A percentile compares a stretch with the other conserved stretches of the same genome.
phyloP scores from a whole-genome alignment of 2,329 filamentous ascomycete species.

The Neurospora sp. region DNA sequence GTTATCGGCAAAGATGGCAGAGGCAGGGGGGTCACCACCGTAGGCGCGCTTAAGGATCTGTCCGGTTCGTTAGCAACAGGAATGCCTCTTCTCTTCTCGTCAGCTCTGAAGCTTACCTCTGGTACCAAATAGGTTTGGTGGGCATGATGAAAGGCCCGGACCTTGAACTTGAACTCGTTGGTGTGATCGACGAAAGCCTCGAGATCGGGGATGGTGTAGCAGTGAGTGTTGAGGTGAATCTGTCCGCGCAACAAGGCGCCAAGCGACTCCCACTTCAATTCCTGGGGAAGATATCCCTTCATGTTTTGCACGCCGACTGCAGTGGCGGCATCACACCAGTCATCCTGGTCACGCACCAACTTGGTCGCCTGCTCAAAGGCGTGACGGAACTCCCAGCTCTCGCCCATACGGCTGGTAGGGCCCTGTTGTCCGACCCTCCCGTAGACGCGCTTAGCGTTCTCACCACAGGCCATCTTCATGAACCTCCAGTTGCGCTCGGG shows the following conservation, averaged over 20 bases:
- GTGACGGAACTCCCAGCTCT: conserved; percentile 60
- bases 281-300: conserved; percentile 49
- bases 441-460: conserved; percentile 57
- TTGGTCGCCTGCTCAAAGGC: conserved; percentile 54
- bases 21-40: conserved; percentile 43
- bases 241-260: conserved; percentile 55
- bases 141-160: conserved; percentile 61
- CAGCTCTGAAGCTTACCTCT: conserved; percentile 33
- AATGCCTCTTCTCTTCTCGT: neutral
- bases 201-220: conserved; percentile 60
- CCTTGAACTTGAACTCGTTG: conserved; percentile 60
- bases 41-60: conserved; percentile 47
- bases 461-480: conserved; percentile 70
- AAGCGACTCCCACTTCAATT: conserved; percentile 54
- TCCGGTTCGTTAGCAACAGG: neutral
- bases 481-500: conserved; percentile 57
- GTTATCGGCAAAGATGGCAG: conserved; percentile 60
- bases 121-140: conserved; percentile 58
- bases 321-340: conserved; percentile 55
- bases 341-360: conserved; percentile 51
- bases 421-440: conserved; percentile 43
- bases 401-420: conserved; percentile 53
- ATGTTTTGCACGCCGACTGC: conserved; percentile 39
- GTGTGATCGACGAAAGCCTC: conserved; percentile 62
- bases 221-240: conserved; percentile 61